Evolutionary conservation across 306 rosid species (phyloP).

Genomic region (Myrica gale): DNA sequence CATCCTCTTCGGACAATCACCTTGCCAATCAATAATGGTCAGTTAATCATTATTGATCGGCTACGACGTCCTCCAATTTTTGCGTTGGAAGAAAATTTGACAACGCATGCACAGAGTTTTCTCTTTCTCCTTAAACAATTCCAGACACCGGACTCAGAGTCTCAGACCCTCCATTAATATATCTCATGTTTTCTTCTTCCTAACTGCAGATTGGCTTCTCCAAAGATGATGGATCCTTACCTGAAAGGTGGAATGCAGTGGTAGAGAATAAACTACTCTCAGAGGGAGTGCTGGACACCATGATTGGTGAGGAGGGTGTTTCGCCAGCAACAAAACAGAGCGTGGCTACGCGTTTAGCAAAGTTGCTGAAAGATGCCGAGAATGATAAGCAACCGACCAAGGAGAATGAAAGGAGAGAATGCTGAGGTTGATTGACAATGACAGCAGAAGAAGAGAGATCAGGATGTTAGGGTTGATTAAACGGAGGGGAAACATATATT

Average conservation of each 20-base stretch:
- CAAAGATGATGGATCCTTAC: slow-evolving; percentile 47
- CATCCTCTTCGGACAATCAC: slow-evolving; percentile 50
- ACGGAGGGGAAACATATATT: too few relatives aligned
- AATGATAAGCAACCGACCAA: not conserved
- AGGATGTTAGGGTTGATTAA: not conserved
- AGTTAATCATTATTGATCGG: not conserved
- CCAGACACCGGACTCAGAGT: too few relatives aligned
- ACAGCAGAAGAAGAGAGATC: not conserved
- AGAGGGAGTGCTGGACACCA: slow-evolving; percentile 66
- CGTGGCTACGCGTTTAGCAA: slow-evolving; percentile 48
- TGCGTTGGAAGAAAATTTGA: too few relatives aligned
- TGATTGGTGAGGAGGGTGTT: slow-evolving; percentile 68
- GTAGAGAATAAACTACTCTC: slow-evolving; percentile 58
- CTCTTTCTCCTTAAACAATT: too few relatives aligned
- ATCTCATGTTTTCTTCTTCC: not conserved
- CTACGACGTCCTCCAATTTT: too few relatives aligned
- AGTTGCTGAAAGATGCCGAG: slow-evolving; percentile 28
- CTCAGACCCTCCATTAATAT: too few relatives aligned
- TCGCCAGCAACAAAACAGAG: slow-evolving; percentile 66
- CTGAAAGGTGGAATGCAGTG: slow-evolving; percentile 33
- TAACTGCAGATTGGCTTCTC: slow-evolving; percentile 59
- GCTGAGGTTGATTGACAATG: not conserved
- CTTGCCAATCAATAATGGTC: slow-evolving; percentile 50
- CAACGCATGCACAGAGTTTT: too few relatives aligned
- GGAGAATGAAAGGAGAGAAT: not conserved